Evolutionary conservation across 208 protist genomes (phyloP).

Genomic region (Borovskyia barvae): DNA sequence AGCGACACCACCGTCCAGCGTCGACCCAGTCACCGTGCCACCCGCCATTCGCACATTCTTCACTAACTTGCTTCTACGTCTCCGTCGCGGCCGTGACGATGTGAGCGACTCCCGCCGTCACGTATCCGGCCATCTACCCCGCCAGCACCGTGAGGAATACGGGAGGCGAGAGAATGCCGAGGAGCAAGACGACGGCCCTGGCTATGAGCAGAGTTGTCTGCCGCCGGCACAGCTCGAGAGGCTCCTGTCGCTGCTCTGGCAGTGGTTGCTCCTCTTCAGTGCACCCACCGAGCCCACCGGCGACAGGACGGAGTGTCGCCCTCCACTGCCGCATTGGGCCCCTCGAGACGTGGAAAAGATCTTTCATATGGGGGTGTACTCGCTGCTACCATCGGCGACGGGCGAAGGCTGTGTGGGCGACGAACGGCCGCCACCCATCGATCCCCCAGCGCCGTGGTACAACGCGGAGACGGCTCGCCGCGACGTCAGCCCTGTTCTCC

Average conservation of each 20-base stretch:
- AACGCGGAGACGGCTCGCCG: background rate
- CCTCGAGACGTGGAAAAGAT: conserved; percentile 13
- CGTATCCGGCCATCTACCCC: too few species aligned
- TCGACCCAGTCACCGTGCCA: too few species aligned
- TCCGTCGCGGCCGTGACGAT: too few species aligned
- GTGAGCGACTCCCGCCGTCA: too few species aligned
- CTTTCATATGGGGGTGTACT: conserved; percentile 4
- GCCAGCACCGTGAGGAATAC: background rate
- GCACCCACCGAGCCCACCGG: background rate
- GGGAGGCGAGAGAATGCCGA: background rate
- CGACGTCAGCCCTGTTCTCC: background rate
- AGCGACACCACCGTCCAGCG: too few species aligned
- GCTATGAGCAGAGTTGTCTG: background rate
- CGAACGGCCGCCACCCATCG: conserved; percentile 1
- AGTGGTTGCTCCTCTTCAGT: conserved; percentile 21
- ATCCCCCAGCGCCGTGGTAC: conserved; percentile 12
- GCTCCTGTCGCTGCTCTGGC: conserved; percentile 18
- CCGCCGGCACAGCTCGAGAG: conserved; percentile 1
- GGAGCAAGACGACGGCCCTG: conserved; percentile 5
- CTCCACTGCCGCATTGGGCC: too few species aligned
- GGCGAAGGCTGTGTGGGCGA: background rate
- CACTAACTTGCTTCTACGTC: too few species aligned
- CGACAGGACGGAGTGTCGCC: too few species aligned
- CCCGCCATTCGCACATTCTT: too few species aligned
- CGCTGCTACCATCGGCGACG: conserved; percentile 4